phyloP scores from a whole-genome alignment of 495 filamentous ascomycete genomes.

The Neurospora sp. region DNA sequence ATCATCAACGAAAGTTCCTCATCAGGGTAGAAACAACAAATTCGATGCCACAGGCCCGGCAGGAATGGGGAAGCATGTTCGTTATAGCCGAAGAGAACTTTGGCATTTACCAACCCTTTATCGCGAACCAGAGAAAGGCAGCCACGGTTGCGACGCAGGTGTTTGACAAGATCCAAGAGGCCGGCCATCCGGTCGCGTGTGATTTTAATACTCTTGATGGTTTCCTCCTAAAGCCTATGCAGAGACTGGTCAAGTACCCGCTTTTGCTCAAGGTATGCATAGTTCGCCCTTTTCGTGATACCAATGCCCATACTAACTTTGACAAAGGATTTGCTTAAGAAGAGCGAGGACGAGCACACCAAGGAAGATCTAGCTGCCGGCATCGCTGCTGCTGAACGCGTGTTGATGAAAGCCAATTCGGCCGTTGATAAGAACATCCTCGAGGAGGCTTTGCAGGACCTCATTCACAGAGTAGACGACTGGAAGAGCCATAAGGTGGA shows the following conservation, averaged over 20 bases:
- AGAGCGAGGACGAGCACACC: constrained; percentile 59
- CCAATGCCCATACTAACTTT: constrained; percentile 7
- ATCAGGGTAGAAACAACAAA: constrained; percentile 96
- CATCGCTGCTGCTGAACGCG: constrained; percentile 63
- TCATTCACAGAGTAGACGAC: constrained; percentile 81
- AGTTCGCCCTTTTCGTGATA: neutral
- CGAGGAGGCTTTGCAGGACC: constrained; percentile 65
- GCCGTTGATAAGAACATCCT: constrained; percentile 82
- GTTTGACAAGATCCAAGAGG: constrained; percentile 49
- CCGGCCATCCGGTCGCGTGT: constrained; percentile 44
- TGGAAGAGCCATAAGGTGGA: constrained; percentile 92
- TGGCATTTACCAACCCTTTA: constrained; percentile 88
- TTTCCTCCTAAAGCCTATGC: constrained; percentile 93
- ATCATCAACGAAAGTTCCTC: constrained; percentile 89
- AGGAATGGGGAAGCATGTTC: constrained; percentile 90
- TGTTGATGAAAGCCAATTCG: constrained; percentile 75
- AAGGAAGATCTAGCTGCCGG: constrained; percentile 59
- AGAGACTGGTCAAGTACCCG: constrained; percentile 89
- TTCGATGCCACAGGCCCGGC: constrained; percentile 59
- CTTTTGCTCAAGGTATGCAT: constrained; percentile 67
- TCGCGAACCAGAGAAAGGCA: constrained; percentile 77
- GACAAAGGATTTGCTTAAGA: constrained; percentile 71
- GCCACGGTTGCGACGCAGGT: constrained; percentile 49
- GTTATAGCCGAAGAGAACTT: constrained; percentile 67
- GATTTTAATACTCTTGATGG: constrained; percentile 63